Percentiles rank a stretch among this genome's conserved stretches.
These are phyloP conservation scores for Fusarium floridanum DNA, from an alignment of 2,329 filamentous ascomycete genomes.

Conservation along the genomic window DNA sequence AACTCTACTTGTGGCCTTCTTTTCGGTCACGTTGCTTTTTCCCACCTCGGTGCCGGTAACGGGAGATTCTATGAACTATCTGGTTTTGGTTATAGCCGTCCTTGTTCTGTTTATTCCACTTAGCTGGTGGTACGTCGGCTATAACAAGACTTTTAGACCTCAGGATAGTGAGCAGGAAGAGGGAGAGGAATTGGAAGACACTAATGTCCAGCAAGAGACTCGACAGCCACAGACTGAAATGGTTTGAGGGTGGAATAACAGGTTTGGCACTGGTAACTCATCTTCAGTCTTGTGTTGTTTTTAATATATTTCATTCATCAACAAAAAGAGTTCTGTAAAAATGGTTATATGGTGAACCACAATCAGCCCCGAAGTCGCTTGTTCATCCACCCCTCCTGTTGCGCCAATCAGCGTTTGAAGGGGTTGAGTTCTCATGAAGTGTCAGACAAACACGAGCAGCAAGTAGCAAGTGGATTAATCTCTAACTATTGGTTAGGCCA, in stretches of 20 bases:
- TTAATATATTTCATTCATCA: background rate
- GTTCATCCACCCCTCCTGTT: background rate
- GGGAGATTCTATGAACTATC: background rate
- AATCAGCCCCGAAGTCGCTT: background rate
- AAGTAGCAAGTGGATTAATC: background rate
- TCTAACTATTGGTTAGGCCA: background rate
- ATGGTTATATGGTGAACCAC: background rate
- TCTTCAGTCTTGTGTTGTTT: background rate
- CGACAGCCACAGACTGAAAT: background rate
- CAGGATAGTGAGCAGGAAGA: background rate
- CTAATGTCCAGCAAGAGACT: background rate
- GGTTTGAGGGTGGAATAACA: background rate
- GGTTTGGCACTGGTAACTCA: background rate
- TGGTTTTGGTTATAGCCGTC: background rate
- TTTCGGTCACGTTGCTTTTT: background rate
- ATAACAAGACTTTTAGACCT: background rate
- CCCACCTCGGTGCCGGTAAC: background rate
- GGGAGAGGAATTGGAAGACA: background rate
- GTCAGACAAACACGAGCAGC: background rate
- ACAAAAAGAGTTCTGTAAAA: background rate
- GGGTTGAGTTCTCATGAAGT: background rate
- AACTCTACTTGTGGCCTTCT: background rate
- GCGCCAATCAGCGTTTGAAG: background rate
- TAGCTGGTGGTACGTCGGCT: background rate
- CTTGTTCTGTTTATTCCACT: background rate